Evolutionary conservation across 1,139 yeast genomes (phyloP), one percentile per base, ranked within the genome.

Genomic region (Candida tropicalis): DNA sequence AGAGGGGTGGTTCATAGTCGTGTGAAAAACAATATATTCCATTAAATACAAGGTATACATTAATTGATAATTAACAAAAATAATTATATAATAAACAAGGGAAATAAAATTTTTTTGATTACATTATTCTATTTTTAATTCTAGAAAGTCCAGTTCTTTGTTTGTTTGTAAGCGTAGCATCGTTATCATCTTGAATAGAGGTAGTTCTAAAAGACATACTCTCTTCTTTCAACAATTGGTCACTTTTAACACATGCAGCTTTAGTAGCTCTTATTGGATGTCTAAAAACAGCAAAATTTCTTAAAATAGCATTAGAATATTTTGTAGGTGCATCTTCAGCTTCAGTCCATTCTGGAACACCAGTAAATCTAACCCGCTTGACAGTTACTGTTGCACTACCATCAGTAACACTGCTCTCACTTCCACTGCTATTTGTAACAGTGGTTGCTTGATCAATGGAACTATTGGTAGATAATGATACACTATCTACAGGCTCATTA

Each of bases 301-400:
- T 68, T 42, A 79, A 58, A 34, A 78, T 76, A 39, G 70, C 67
- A 48, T 68, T 68, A 31, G 79, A 62, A 47, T 73, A 75, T 39
- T 66, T 68, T 3, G 79, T 64, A 1, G 83, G 84, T 0, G 78
- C 79, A 60, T 79, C 84, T 54, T 79, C 84, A 8, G 73, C 79
- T 33, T 70, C 79, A 1, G 73, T 57, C 49, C 77, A 79, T 40
- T 68, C 76, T 0, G 78, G 70, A 3, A 79, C 83, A 1, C 83
- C 83, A 3, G 62, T 62, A 49, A 79, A 79, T 29, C 84, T 58
- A 5, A 79, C 83, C 47, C 63, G 73, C 49, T 77, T 79, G 6
- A 18, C 23, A 36, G 12, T 41, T 16, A 29, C 39, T 25, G 26
- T 39, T 27, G 35, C 38, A 36, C 24, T 45, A 48, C 12, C 43